Conservation (phyloP, 371 early-diverging fungal genomes). For the Polyrhizophydium stewartii region DNA sequence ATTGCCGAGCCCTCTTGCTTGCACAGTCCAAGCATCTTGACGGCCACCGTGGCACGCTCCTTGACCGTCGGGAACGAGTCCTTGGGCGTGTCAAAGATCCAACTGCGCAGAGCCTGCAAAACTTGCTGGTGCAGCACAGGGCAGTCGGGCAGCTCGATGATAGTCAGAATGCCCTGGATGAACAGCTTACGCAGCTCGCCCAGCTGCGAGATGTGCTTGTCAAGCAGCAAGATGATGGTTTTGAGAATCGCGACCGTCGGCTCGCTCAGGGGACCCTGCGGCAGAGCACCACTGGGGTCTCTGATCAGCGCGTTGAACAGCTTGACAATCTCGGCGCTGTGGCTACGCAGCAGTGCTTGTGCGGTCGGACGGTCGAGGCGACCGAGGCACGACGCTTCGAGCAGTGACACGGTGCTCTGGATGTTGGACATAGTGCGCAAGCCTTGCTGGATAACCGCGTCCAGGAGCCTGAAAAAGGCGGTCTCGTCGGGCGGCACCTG, state of each 20-base stretch:
- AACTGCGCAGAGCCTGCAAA: constrained; percentile 77
- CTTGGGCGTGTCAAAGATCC: constrained; percentile 69
- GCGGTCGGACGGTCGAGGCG: constrained; percentile 55
- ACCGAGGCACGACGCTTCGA: constrained; percentile 66
- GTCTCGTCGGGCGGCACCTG: constrained; percentile 40
- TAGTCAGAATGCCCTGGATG: constrained; percentile 70
- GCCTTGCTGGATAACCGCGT: constrained; percentile 59
- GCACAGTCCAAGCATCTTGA: constrained; percentile 78
- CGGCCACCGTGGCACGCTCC: constrained; percentile 88
- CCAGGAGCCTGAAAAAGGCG: constrained; percentile 55
- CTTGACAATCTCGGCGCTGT: constrained; percentile 75
- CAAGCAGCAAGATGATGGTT: constrained; percentile 68
- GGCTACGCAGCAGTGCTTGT: constrained; percentile 35
- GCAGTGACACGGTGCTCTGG: constrained; percentile 64
- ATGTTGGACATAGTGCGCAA: constrained; percentile 65
- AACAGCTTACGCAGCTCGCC: constrained; percentile 88
- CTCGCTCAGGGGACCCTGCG: neutral
- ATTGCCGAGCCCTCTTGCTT: constrained; percentile 7
- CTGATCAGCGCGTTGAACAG: constrained; percentile 77
- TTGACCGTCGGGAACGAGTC: constrained; percentile 93
- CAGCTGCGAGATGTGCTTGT: constrained; percentile 68
- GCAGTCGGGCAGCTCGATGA: constrained; percentile 80
- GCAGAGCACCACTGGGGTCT: constrained; percentile 50
- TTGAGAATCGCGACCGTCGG: constrained; percentile 10
- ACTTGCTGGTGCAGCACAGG: constrained; percentile 66